Base-by-base conservation (phyloP, 2,329 filamentous ascomycete species). In the Colletotrichum horii region DNA sequence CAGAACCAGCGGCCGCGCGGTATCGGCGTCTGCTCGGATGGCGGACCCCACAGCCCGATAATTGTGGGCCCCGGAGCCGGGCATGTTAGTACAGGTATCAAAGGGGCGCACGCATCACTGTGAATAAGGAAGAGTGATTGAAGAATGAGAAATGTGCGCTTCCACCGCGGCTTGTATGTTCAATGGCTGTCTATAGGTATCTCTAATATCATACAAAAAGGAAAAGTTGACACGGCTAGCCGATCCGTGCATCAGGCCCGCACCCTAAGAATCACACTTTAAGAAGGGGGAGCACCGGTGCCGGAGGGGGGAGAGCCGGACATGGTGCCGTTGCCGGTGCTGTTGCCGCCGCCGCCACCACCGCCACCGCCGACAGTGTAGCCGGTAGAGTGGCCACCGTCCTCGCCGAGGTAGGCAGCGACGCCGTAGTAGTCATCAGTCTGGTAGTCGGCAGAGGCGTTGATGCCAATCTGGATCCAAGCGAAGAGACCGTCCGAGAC, bases 391-490 rank as follows among this genome's bases (percentile, higher is more conserved):
- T 74, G 70, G 8, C 74, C 74, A 24, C 74, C 70, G 24, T 76
- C 70, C 64, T 58, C 64, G 36, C 43, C 74, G n/a, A 74, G 24
- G 58, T 69, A 76, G 26, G 62, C 74, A 14, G 74, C 65, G 36
- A 76, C 61, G 30, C 34, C 62, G 65, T 76, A 73, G 74, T 76
- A 76, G 26, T 73, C 65, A 28, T 73, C 78, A 15, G 71, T 60
- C 34, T 66, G 56, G 70, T 76, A 74, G 66, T 76, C 66, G 48
- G 79, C 74, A 28, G 79, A 77, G 30, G 81, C 80, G 77, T 90
- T 87, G 60, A 91, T 86, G 8, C 87, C 90, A 55, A 91, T 83
- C 4, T 87, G 84, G 69, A 92, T 87, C 90, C 89, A 92, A 3
- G 85, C 89, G 66, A 91, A 85, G 38, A 92, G 78, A 24, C 90